phyloP scores from a whole-genome alignment of 257 asterid species.

The Rubia yunnanensis region DNA sequence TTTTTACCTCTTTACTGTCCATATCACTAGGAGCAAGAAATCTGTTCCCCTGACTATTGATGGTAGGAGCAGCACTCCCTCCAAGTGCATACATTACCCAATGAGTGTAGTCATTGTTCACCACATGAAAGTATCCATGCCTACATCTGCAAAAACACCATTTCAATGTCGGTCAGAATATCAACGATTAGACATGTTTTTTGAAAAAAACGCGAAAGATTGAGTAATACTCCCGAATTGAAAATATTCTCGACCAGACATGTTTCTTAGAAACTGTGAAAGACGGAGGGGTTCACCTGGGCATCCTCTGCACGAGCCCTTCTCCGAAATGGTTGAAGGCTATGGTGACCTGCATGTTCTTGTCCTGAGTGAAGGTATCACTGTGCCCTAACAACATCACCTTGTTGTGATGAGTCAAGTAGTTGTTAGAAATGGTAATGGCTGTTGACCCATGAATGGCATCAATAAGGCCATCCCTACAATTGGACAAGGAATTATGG shows the following conservation, averaged over 20 bases:
- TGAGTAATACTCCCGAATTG: no score
- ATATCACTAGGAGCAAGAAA: constrained; percentile 61
- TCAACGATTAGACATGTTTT: neutral
- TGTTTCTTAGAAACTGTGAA: no score
- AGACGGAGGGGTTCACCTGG: constrained; percentile 38
- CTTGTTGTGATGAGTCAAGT: constrained; percentile 69
- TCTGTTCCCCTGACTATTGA: constrained; percentile 84
- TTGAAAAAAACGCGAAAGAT: no score
- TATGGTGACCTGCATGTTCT: constrained; percentile 80
- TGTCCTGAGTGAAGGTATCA: constrained; percentile 44
- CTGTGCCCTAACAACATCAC: constrained; percentile 86
- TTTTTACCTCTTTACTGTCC: constrained; percentile 53
- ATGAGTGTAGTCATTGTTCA: constrained; percentile 88
- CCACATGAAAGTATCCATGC: constrained; percentile 91
- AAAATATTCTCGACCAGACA: no score
- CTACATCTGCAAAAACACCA: constrained; percentile 74
- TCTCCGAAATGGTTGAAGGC: constrained; percentile 92
- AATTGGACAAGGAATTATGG: constrained; percentile 71
- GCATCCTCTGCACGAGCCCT: constrained; percentile 92
- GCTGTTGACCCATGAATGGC: constrained; percentile 88
- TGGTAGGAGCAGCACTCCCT: constrained; percentile 84
- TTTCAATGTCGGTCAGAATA: no score
- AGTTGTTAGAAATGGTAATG: constrained; percentile 68
- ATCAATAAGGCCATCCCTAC: constrained; percentile 62
- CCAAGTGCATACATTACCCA: constrained; percentile 97